A percentile compares a stretch with the other conserved stretches of the same genome.
phyloP scores from a whole-genome alignment of 495 filamentous ascomycete species.

The Penicillium cinerascens region DNA sequence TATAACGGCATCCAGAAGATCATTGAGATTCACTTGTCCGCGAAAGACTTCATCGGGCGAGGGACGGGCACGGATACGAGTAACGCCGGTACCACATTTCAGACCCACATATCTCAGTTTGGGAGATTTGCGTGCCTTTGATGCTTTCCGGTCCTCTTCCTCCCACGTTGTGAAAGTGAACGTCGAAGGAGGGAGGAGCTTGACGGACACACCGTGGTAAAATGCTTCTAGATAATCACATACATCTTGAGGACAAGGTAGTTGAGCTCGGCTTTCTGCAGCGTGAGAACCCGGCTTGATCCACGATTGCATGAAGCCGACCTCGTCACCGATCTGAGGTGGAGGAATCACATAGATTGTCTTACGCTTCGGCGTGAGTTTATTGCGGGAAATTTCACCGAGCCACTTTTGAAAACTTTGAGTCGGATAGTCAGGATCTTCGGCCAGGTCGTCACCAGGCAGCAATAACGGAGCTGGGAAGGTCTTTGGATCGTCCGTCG shows the following conservation, averaged over 20 bases:
- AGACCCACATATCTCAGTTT: slow-evolving; percentile 40
- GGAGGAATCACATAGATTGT: slow-evolving; percentile 53
- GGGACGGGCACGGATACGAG: slow-evolving; percentile 53
- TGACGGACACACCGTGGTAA: slow-evolving; percentile 56
- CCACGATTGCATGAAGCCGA: slow-evolving; percentile 30
- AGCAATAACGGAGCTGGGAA: slow-evolving; percentile 62
- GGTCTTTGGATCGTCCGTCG: neutral
- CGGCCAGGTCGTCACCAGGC: slow-evolving; percentile 56
- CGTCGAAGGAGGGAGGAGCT: slow-evolving; percentile 27
- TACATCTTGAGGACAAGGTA: slow-evolving; percentile 29
- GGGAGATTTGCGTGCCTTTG: neutral
- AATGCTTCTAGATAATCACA: slow-evolving; percentile 56
- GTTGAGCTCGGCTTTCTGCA: slow-evolving; percentile 8
- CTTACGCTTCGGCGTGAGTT: slow-evolving; percentile 41
- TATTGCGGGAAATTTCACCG: slow-evolving; percentile 49
- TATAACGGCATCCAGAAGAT: slow-evolving; percentile 59
- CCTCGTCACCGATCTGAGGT: slow-evolving; percentile 32
- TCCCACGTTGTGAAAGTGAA: slow-evolving; percentile 49
- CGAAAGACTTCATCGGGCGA: slow-evolving; percentile 46
- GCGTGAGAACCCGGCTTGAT: neutral
- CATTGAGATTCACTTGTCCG: slow-evolving; percentile 58
- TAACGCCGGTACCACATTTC: slow-evolving; percentile 25
- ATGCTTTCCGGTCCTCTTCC: slow-evolving; percentile 12
- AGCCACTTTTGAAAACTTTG: slow-evolving; percentile 59
- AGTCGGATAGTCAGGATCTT: slow-evolving; percentile 50